Evolutionary conservation across 148 eudicot species (phyloP).

Genomic region (Oxyria digyna): DNA sequence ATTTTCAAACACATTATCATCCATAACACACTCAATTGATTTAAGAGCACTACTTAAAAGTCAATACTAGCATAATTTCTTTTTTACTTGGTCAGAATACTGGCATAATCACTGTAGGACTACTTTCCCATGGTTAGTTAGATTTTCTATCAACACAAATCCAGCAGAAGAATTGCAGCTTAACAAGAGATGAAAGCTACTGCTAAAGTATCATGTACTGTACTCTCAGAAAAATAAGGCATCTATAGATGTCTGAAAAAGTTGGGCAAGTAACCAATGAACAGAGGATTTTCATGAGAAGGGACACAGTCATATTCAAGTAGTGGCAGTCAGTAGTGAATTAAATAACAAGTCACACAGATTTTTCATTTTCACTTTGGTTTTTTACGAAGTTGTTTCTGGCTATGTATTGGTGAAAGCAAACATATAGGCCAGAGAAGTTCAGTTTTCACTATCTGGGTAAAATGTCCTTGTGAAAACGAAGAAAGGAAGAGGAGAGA

Average conservation of each 20-base stretch:
- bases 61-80: background rate
- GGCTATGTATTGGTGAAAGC: background rate
- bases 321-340: background rate
- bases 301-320: background rate
- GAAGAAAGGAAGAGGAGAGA: background rate
- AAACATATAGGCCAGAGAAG: background rate
- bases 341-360: background rate
- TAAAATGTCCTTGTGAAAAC: slow-evolving; percentile 1
- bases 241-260: background rate
- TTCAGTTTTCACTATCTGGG: background rate
- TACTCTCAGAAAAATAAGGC: background rate
- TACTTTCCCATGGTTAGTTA: background rate
- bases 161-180: background rate
- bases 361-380: background rate
- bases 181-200: background rate
- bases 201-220: background rate
- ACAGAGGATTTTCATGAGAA: background rate
- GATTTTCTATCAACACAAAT: background rate
- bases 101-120: background rate
- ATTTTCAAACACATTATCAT: background rate
- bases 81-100: too few relatives aligned
- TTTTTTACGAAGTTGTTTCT: background rate
- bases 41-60: background rate
- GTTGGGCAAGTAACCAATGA: background rate
- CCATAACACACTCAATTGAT: background rate